phyloP scores from a whole-genome alignment of 805 yeast genomes.

The Ogataea nonfermentans region DNA sequence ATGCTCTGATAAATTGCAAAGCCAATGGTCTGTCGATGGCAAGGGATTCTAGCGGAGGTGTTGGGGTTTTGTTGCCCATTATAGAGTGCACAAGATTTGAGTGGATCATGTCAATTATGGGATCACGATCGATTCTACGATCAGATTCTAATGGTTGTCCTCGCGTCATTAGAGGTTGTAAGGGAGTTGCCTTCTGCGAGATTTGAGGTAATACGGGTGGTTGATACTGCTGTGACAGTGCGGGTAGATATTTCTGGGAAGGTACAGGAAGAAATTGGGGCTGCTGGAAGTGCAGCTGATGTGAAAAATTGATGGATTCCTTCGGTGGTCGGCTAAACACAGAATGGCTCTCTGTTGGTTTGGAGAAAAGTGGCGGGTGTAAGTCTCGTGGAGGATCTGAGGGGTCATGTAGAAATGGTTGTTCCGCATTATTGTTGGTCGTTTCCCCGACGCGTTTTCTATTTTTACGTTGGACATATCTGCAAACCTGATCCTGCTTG shows the following conservation, averaged over 20 bases:
- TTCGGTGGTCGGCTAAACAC: conserved; percentile 10
- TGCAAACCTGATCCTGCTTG: conserved; percentile 39
- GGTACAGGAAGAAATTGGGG: conserved; percentile 2
- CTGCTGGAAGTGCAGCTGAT: not conserved
- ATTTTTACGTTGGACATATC: conserved; percentile 40
- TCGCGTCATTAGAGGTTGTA: conserved; percentile 15
- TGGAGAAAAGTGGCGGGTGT: not conserved
- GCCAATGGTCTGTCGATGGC: conserved; percentile 24
- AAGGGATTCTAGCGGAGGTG: conserved; percentile 31
- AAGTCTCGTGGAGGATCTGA: not conserved
- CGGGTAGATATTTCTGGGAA: conserved; percentile 4
- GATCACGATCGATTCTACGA: conserved; percentile 3
- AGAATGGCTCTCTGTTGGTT: not conserved
- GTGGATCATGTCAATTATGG: conserved; percentile 15
- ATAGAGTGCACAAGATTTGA: conserved; percentile 14
- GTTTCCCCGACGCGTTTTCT: conserved; percentile 5
- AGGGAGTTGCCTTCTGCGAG: conserved; percentile 12
- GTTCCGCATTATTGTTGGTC: too few relatives aligned
- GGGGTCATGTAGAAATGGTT: not conserved
- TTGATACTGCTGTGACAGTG: conserved; percentile 6
- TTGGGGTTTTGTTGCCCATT: conserved; percentile 31
- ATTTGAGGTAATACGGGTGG: conserved; percentile 11
- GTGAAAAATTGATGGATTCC: conserved; percentile 4
- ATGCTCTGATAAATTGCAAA: conserved; percentile 41
- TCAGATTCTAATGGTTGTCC: not conserved